Base-by-base conservation (phyloP, 805 yeast species). In the Danielia reshetovae region DNA sequence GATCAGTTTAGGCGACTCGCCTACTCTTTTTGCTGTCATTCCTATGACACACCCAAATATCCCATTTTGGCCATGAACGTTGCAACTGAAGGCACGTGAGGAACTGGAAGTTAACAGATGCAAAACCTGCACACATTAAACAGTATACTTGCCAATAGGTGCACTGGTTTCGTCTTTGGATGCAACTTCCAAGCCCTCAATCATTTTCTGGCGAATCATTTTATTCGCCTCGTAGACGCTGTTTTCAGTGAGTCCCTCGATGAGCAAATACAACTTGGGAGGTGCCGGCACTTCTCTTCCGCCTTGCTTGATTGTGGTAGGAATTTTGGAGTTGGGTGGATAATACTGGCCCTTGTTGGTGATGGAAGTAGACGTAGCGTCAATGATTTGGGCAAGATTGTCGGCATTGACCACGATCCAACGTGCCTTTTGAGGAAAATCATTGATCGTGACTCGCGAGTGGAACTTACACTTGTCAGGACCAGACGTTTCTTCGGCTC, bases 331-430 rank as follows among this genome's bases (percentile, higher is more conserved):
- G 28, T 51, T 53, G 1, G 67, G 61, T 1, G 65, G 55, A 43
- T 83, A 81, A 51, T 64, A 88, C 42, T 74, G 76, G 11, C 98
- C 98, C 51, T 79, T 85, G 35, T 79, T 77, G 1, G 96, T 88
- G 29, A 89, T 76, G 5, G 95, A 78, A 3, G 87, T 77, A 1
- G 80, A 74, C 0, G 93, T 80, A 30, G 77, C 64, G 32, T 87
- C 95, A 28, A 77, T 77, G 29, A 88, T 72, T 48, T 75, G 75
- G 1, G 74, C 56, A 25, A 82, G 62, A 29, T 77, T 79, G 1
- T 81, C 80, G 23, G 81, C 72, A 47, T 79, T 81, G 3, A 88
- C 77, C 2, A 83, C 85, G 36, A 67, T 68, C 94, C 94, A 83
- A 49, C 96, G 65, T 0, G 84, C 85, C 17, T 71, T 66, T 51